These are phyloP conservation scores for Candida khao-thaluensis DNA, from an alignment of 805 yeast genomes.

Conservation along the genomic window DNA sequence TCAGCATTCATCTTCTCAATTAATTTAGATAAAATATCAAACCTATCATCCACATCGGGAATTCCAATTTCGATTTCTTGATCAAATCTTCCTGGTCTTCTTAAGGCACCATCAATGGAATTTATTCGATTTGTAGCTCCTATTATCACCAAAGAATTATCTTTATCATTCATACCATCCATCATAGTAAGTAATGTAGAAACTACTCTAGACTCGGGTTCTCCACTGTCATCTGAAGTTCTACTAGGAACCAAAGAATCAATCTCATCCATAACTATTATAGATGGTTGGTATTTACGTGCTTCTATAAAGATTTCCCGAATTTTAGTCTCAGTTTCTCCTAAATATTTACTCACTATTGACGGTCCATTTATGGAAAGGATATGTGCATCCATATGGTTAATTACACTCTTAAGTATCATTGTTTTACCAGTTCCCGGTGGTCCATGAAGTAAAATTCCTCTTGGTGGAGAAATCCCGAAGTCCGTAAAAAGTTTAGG, in stretches of 20 bases:
- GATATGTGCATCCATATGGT: conserved; percentile 77
- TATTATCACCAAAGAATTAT: conserved; percentile 62
- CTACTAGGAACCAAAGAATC: conserved; percentile 89
- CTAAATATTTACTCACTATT: conserved; percentile 86
- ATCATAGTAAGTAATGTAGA: conserved; percentile 81
- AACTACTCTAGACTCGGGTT: conserved; percentile 85
- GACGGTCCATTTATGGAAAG: conserved; percentile 87
- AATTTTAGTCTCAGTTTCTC: conserved; percentile 89
- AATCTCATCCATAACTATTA: conserved; percentile 88
- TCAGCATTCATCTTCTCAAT: conserved; percentile 48
- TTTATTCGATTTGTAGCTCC: conserved; percentile 78
- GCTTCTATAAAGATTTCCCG: conserved; percentile 86
- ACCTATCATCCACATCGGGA: conserved; percentile 81
- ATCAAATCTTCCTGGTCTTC: conserved; percentile 88
- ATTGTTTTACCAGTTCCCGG: conserved; percentile 97
- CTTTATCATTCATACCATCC: conserved; percentile 77
- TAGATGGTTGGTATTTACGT: conserved; percentile 76
- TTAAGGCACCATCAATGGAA: conserved; percentile 63
- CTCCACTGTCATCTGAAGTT: conserved; percentile 82
- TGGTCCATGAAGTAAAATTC: conserved; percentile 91
- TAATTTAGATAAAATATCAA: conserved; percentile 66
- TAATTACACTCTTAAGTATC: conserved; percentile 79
- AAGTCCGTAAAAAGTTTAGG: conserved; percentile 78
- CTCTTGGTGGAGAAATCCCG: conserved; percentile 91
- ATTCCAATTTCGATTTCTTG: conserved; percentile 89